A percentile compares a stretch with the other conserved stretches of the same genome.
phyloP scores from a whole-genome alignment of 768 basidiomycete genomes.

The Rubroboletus satanas region DNA sequence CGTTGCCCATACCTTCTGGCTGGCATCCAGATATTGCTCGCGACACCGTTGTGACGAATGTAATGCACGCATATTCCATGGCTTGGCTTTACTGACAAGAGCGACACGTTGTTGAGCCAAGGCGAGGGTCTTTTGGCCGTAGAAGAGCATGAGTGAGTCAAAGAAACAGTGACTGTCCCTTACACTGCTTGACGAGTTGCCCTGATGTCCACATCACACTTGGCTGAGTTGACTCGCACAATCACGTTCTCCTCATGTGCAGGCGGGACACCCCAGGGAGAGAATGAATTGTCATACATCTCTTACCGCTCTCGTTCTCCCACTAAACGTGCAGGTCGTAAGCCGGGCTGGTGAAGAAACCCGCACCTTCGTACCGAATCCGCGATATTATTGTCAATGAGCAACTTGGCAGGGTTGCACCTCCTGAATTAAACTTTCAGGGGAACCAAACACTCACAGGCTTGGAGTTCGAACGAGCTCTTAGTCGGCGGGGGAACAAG shows the following conservation, averaged over 20 bases:
- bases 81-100: conserved; percentile 22
- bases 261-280: not conserved
- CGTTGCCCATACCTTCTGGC: conserved; percentile 36
- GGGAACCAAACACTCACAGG: not conserved
- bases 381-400: not conserved
- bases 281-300: not conserved
- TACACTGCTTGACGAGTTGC: not conserved
- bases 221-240: not conserved
- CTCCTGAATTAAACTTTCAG: not conserved
- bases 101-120: conserved; percentile 4
- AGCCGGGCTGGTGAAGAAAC: not conserved
- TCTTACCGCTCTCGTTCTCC: not conserved
- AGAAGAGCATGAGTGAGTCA: conserved; percentile 12
- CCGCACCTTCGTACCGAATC: not conserved
- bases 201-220: not conserved
- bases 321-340: not conserved
- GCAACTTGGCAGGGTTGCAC: not conserved
- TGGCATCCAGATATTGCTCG: conserved; percentile 44
- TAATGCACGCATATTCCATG: conserved; percentile 27
- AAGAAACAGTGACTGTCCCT: not conserved
- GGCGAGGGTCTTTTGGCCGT: conserved; percentile 1
- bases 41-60: conserved; percentile 36
- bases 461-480: not conserved
- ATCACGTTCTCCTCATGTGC: not conserved
- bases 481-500: not conserved